Evolutionary conservation across 2,329 filamentous ascomycete genomes (phyloP).

Genomic region (Colletotrichum australisinense): DNA sequence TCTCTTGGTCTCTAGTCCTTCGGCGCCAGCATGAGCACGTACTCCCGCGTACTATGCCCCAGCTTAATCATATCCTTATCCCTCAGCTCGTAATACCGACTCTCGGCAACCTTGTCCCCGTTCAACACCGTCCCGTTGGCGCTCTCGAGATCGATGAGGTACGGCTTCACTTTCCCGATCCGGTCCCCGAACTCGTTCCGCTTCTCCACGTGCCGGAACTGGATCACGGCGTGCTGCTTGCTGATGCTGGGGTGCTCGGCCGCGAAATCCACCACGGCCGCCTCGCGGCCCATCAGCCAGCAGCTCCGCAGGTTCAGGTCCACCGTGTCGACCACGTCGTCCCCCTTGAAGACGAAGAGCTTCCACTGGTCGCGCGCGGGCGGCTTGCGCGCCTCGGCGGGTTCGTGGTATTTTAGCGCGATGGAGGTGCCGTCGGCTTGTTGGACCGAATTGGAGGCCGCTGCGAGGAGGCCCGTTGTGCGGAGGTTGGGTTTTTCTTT

Average conservation of each 20-base stretch:
- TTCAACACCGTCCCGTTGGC: conserved; percentile 92
- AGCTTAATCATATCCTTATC: conserved; percentile 92
- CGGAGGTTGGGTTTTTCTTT: conserved; percentile 92
- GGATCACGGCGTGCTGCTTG: conserved; percentile 95
- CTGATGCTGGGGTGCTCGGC: conserved; percentile 93
- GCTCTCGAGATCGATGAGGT: conserved; percentile 93
- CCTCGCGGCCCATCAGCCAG: conserved; percentile 90
- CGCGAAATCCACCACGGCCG: conserved; percentile 82
- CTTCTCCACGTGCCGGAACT: conserved; percentile 88
- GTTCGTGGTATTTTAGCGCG: conserved; percentile 95
- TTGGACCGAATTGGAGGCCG: conserved; percentile 82
- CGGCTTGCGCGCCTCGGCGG: conserved; percentile 90
- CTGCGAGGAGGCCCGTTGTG: conserved; percentile 83
- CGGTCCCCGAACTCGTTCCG: conserved; percentile 89
- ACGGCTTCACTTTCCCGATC: conserved; percentile 82
- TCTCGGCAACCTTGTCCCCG: conserved; percentile 76
- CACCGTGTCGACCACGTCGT: conserved; percentile 84
- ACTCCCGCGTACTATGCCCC: conserved; percentile 89
- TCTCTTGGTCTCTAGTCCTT: conserved; percentile 45
- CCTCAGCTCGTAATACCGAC: conserved; percentile 86
- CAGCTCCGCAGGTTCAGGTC: conserved; percentile 82
- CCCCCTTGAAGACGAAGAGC: conserved; percentile 91
- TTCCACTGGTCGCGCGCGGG: conserved; percentile 84
- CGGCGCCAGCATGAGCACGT: conserved; percentile 88
- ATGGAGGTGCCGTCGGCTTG: conserved; percentile 80